Percentiles rank a stretch among this genome's conserved stretches.
Evolutionary conservation across 805 yeast genomes (phyloP).

Genomic region (Wickerhamiella lipophila): DNA sequence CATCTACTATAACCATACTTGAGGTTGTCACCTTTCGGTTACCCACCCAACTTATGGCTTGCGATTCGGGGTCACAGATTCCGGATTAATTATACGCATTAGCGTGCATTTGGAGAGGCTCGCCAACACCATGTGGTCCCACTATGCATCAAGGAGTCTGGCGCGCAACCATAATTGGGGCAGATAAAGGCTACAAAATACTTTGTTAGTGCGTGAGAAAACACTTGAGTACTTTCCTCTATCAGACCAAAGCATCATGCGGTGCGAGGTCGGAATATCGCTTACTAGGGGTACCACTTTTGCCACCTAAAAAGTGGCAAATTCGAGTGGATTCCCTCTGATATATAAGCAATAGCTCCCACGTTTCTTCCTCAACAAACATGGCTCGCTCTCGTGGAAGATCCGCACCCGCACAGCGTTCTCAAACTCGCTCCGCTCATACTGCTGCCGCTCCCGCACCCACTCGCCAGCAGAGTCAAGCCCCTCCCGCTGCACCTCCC

Average conservation of each 20-base stretch:
- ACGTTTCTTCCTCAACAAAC: background rate
- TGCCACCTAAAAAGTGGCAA: slow-evolving; percentile 8
- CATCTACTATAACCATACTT: too few species aligned
- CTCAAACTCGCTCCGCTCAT: slow-evolving; percentile 25
- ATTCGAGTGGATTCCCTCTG: slow-evolving; percentile 2
- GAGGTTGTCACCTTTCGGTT: too few species aligned
- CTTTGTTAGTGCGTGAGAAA: too few species aligned
- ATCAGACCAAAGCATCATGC: too few species aligned
- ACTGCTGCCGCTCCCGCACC: slow-evolving; percentile 51
- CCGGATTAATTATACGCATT: background rate
- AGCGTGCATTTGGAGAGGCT: background rate
- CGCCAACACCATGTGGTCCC: background rate
- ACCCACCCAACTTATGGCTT: too few species aligned
- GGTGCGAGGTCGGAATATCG: slow-evolving; percentile 8
- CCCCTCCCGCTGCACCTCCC: slow-evolving; percentile 37
- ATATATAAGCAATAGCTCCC: slow-evolving; percentile 5
- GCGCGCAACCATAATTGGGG: too few species aligned
- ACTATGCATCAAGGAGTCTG: background rate
- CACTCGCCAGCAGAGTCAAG: slow-evolving; percentile 22
- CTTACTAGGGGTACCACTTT: background rate
- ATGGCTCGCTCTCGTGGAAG: slow-evolving; percentile 36
- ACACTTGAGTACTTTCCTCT: too few species aligned
- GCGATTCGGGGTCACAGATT: background rate
- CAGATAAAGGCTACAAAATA: too few species aligned
- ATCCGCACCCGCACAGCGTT: slow-evolving; percentile 24